Base-by-base conservation (phyloP, 2,329 filamentous ascomycete species). In the Venturia carpophila region DNA sequence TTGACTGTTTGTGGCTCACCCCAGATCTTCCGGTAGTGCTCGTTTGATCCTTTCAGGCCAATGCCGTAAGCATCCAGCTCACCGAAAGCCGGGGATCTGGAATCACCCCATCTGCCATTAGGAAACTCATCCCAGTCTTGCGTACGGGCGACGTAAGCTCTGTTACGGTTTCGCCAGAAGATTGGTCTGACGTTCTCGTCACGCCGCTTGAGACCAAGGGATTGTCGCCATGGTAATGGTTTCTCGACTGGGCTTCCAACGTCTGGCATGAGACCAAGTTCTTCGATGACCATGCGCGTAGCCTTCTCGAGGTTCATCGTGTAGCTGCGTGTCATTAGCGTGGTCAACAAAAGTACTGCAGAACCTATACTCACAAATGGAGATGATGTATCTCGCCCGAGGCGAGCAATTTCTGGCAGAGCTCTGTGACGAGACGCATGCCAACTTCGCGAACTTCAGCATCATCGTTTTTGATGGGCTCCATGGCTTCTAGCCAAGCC, bases 111-210 rank as follows among this genome's bases (percentile, higher is more conserved):
- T 76, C 94, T 89, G 60, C 94, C 94, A 80, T 99, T 99, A 65
- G 94, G 94, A 71, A 97, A 99, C 76, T 99, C 94, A 72, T 99
- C 94, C 94, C 94, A 99, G 70, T 97, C 93, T 74, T 97, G 92
- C 0, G 94, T 99, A 65, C 94, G 91, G 65, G 91, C 87, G 65
- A 99, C 87, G 72, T 99, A 99, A 4, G 92, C 96, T 73, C 94
- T 92, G 78, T 96, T 94, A 66, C 94, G 87, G 78, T 97, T 97
- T 71, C 93, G 88, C 94, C 94, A 99, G 83, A 99, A 99, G 70
- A 99, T 96, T 42, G 94, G 94, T 64, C 94, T 90, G 55, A 99
- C 94, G 73, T 97, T 96, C 78, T 99, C 94, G 60, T 91, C 90
- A 71, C 93, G 85, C 60, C 94, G 87, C 64, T 92, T 90, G 68